Percentiles rank a stretch among this genome's conserved stretches.
These are phyloP conservation scores for Avena sativa DNA, from an alignment of 176 grass and related monocot species.

Conservation along the genomic window DNA sequence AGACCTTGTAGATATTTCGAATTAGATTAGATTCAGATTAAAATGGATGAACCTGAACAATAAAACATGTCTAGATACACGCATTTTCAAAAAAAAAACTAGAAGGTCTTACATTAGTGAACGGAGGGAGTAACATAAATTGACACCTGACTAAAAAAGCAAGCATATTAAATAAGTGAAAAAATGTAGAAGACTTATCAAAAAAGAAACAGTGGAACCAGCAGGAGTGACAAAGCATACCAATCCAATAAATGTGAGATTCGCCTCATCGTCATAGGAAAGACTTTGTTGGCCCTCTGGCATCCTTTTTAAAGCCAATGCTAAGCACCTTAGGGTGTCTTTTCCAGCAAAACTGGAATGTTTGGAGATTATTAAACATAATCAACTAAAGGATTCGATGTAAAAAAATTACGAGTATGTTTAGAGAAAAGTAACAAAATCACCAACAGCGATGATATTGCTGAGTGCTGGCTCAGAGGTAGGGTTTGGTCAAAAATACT, in stretches of 20 bases:
- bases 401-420: neutral
- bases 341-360: conserved; percentile 95
- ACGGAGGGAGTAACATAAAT: conserved; percentile 13
- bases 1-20: too few species aligned
- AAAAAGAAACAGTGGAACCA: conserved; percentile 22
- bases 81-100: too few species aligned
- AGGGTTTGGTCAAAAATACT: conserved; percentile 19
- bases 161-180: conserved; percentile 1
- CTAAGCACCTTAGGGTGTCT: conserved; percentile 88
- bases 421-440: conserved; percentile 18
- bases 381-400: neutral
- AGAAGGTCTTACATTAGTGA: too few species aligned
- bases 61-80: too few species aligned
- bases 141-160: conserved; percentile 17
- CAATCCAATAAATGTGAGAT: conserved; percentile 98
- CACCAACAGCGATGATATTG: neutral
- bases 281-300: conserved; percentile 86
- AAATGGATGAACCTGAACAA: too few species aligned
- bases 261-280: conserved; percentile 77
- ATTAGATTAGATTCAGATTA: too few species aligned
- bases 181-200: neutral
- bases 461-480: neutral
- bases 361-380: conserved; percentile 44
- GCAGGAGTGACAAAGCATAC: conserved; percentile 55
- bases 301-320: conserved; percentile 94